Percentiles rank a stretch among this genome's conserved stretches.
Evolutionary conservation across 371 early-diverging fungal species (phyloP).

Genomic region (Circinella umbellata): DNA sequence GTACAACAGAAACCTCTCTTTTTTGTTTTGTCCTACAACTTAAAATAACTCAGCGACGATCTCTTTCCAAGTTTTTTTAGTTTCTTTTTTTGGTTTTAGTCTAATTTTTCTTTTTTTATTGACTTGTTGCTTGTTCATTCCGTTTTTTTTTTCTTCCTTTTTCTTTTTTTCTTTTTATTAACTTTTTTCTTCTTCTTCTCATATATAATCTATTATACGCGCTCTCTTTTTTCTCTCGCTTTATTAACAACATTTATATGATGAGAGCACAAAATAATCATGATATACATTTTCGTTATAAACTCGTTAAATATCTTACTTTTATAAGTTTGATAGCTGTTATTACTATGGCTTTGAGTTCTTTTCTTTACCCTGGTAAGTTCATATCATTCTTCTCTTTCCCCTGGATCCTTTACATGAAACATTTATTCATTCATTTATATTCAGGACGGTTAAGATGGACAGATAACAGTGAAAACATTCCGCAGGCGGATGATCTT

Average conservation of each 20-base stretch:
- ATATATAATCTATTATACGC: not conserved
- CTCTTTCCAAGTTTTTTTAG: constrained; percentile 16
- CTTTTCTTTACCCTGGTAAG: constrained; percentile 44
- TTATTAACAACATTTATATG: not conserved
- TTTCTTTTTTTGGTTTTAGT: not conserved
- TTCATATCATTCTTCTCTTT: not conserved
- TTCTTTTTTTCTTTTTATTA: constrained; percentile 12
- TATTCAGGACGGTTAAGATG: constrained; percentile 5
- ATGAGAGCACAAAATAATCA: constrained; percentile 1
- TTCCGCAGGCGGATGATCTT: not conserved
- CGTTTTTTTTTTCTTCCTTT: constrained; percentile 14
- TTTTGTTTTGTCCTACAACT: not conserved
- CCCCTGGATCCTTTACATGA: not conserved
- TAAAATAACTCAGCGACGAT: constrained; percentile 20
- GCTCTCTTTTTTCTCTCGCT: not conserved
- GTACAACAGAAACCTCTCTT: constrained; percentile 9
- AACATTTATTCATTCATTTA: not conserved
- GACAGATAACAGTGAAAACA: not conserved
- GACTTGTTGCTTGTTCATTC: not conserved
- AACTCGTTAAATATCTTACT: constrained; percentile 40
- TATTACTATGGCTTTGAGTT: constrained; percentile 35
- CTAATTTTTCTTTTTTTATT: constrained; percentile 4
- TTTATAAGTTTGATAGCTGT: constrained; percentile 41
- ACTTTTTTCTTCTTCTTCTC: constrained; percentile 11
- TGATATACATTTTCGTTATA: constrained; percentile 30